phyloP scores from a whole-genome alignment of 163 green algal species.

The Coccomyxa subellipsoidea region DNA sequence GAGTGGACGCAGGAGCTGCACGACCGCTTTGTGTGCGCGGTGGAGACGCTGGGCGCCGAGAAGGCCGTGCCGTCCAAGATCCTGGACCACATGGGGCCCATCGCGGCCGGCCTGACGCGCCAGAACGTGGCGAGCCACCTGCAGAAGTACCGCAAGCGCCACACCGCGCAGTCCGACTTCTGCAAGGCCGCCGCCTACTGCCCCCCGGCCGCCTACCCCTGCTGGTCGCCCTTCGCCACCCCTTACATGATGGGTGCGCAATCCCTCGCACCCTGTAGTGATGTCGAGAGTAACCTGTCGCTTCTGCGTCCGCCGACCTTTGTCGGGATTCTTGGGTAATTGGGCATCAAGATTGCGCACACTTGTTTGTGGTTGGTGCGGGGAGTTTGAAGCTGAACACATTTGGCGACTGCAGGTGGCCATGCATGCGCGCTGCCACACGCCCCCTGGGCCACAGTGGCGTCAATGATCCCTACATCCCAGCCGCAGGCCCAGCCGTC shows the following conservation, averaged over 20 bases:
- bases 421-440: background rate
- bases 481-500: background rate
- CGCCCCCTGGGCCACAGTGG: background rate
- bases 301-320: background rate
- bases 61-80: slow-evolving; percentile 56
- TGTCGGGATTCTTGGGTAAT: background rate
- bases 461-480: background rate
- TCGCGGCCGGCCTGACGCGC: slow-evolving; percentile 38
- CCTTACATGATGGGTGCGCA: background rate
- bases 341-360: background rate
- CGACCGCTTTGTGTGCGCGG: slow-evolving; percentile 44
- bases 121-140: slow-evolving; percentile 62
- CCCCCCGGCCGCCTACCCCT: background rate
- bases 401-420: background rate
- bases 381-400: background rate
- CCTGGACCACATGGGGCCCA: slow-evolving; percentile 48
- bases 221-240: background rate
- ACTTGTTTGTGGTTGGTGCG: background rate
- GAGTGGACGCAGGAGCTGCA: slow-evolving; percentile 61
- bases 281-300: no score
- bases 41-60: slow-evolving; percentile 56
- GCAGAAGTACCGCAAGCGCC: slow-evolving; percentile 40
- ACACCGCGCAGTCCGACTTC: slow-evolving; percentile 1
- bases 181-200: slow-evolving; percentile 4
- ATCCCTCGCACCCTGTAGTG: background rate